A percentile compares a stretch with the other conserved stretches of the same genome.
Conservation (phyloP, 2,329 filamentous ascomycete species). For the Dendryphion nanum region DNA sequence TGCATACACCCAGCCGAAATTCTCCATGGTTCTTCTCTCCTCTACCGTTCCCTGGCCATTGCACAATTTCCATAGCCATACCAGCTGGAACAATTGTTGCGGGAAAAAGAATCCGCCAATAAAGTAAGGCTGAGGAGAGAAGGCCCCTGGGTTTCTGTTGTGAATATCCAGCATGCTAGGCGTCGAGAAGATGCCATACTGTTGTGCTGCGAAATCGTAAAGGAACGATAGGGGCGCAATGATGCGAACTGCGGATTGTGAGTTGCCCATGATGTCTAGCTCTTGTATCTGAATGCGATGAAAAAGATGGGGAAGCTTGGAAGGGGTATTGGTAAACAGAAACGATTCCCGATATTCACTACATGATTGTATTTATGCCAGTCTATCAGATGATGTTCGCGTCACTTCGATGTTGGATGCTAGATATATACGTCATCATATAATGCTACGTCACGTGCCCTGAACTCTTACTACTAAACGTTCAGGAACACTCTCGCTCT, state of each 20-base stretch:
- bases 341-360: no score
- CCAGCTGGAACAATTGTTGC: constrained; percentile 58
- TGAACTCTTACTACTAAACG: no score
- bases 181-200: constrained; percentile 57
- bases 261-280: constrained; percentile 55
- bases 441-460: no score
- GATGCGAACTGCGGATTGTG: constrained; percentile 54
- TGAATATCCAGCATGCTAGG: constrained; percentile 62
- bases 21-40: constrained; percentile 51
- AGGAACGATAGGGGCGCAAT: constrained; percentile 56
- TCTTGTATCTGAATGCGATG: no score
- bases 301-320: no score
- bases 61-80: constrained; percentile 58
- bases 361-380: no score
- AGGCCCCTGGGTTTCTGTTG: constrained; percentile 58
- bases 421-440: no score
- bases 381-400: no score
- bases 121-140: constrained; percentile 58
- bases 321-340: no score
- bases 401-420: no score
- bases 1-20: constrained; percentile 56
- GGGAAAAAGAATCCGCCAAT: constrained; percentile 62
- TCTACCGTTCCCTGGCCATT: constrained; percentile 45
- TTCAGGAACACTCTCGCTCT: no score
- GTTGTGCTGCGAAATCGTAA: constrained; percentile 58